Evolutionary conservation across 176 grass and related monocot species (phyloP).

Genomic region (Tillandsia leiboldiana): DNA sequence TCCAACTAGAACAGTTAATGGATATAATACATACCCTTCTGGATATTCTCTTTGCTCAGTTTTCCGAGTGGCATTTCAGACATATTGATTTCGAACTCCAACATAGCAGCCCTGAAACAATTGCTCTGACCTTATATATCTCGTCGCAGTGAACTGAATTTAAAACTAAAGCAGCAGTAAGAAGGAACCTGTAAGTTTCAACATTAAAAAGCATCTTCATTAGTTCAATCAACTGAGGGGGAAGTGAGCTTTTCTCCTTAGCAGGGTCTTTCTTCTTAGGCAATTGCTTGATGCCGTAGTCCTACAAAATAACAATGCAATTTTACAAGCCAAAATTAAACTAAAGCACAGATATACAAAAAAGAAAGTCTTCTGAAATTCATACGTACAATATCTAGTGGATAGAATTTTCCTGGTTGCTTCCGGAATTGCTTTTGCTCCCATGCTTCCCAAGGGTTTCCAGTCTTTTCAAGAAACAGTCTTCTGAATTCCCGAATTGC

Average conservation of each 20-base stretch:
- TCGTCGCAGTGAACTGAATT: background rate
- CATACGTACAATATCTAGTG: constrained; percentile 71
- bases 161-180: constrained; percentile 14
- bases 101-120: constrained; percentile 68
- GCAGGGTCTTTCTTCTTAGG: constrained; percentile 47
- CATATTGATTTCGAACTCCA: constrained; percentile 99
- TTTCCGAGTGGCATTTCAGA: constrained; percentile 98
- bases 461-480: constrained; percentile 94
- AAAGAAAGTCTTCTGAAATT: background rate
- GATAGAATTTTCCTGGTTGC: constrained; percentile 72
- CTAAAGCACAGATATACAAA: background rate
- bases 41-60: constrained; percentile 87
- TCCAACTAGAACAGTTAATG: background rate
- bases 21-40: constrained; percentile 49
- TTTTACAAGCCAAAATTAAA: background rate
- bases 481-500: constrained; percentile 87
- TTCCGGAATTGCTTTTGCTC: constrained; percentile 69
- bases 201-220: constrained; percentile 93
- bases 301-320: constrained; percentile 35
- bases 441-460: constrained; percentile 93
- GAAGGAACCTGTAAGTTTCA: constrained; percentile 72
- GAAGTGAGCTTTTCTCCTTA: constrained; percentile 72
- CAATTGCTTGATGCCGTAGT: constrained; percentile 70
- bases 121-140: background rate
- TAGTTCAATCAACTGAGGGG: constrained; percentile 67